Percentiles rank a stretch among this genome's conserved stretches.
Evolutionary conservation across 345 rosid species (phyloP).

Genomic region (Salix brachista): DNA sequence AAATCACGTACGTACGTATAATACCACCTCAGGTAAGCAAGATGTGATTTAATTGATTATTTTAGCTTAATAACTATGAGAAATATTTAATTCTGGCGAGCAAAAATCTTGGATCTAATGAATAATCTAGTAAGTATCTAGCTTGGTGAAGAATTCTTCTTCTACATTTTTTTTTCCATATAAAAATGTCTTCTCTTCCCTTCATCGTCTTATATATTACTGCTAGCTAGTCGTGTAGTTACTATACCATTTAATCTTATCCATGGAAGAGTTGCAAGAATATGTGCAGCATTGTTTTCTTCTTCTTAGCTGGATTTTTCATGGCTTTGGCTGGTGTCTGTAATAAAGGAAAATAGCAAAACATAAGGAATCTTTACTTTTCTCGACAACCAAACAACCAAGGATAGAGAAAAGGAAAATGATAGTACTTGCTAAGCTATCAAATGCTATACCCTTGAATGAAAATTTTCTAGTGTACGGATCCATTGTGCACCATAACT

Average conservation of each 20-base stretch:
- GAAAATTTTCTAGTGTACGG: neutral
- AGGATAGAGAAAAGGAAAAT: neutral
- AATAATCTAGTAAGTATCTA: neutral
- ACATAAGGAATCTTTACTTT: conserved; percentile 63
- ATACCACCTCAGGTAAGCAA: neutral
- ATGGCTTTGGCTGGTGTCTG: conserved; percentile 45
- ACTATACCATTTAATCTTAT: neutral
- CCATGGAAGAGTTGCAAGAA: neutral
- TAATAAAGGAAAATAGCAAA: conserved; percentile 53
- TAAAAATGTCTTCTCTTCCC: neutral
- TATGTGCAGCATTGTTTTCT: neutral
- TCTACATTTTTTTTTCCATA: neutral
- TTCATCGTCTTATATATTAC: neutral
- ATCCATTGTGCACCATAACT: neutral
- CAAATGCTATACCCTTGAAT: neutral
- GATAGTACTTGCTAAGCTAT: neutral
- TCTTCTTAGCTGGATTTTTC: conserved; percentile 3
- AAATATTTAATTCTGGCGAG: neutral
- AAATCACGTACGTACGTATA: neutral
- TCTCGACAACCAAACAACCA: conserved; percentile 21
- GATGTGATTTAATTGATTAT: neutral
- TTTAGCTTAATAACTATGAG: neutral
- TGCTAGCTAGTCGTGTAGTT: neutral
- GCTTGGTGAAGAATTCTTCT: too few species aligned
- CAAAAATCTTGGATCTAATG: neutral